Evolutionary conservation across 2,329 filamentous ascomycete species (phyloP), one percentile per base, ranked within the genome.

Genomic region (Drechslerella coelobrocha): DNA sequence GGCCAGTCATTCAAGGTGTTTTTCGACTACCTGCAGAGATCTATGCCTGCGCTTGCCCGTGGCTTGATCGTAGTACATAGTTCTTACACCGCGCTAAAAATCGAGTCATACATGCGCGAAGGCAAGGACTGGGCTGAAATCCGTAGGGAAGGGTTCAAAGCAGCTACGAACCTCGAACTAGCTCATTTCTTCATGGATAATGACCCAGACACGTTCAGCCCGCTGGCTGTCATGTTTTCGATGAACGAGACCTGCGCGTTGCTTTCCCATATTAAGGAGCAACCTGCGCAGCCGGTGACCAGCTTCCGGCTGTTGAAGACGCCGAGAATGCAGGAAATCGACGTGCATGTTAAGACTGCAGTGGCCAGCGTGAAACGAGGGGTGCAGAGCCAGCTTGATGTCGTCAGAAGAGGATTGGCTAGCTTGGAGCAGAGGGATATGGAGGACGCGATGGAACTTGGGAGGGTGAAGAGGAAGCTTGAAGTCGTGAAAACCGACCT

Each of bases 131-230:
- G 31, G 41, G 24, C 52, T 21, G 52, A 65, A 14, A 37, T 65
- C 5, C 37, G 61, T 24, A 37, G 61, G 6, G 52, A 65, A 9
- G 61, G 26, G 2, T 65, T 65, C 24, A 56, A 65, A 34, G 52
- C 43, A 9, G 61, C 61, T 7, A 65, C 61, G 1, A 43, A 43
- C 1, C 27, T 65, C 2, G 61, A 65, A 7, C 52, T 65, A 6
- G 61, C 61, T 1, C 61, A 65, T 37, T 65, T 65, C 24, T 65
- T 65, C 19, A 65, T 65, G 61, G 61, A 65, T 24, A 65, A 65
- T 17, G 39, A 65, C 2, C 61, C 61, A 3, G 61, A 65, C 24
- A 19, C 19, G 6, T 43, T 29, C 27, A 65, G 61, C 45, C 61
- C 61, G 1, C 21, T 65, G 43, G 45, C 52, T 17, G 23, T 65